phyloP scores from a whole-genome alignment of 208 protist species.

The Plasmodiophora brassicae region DNA sequence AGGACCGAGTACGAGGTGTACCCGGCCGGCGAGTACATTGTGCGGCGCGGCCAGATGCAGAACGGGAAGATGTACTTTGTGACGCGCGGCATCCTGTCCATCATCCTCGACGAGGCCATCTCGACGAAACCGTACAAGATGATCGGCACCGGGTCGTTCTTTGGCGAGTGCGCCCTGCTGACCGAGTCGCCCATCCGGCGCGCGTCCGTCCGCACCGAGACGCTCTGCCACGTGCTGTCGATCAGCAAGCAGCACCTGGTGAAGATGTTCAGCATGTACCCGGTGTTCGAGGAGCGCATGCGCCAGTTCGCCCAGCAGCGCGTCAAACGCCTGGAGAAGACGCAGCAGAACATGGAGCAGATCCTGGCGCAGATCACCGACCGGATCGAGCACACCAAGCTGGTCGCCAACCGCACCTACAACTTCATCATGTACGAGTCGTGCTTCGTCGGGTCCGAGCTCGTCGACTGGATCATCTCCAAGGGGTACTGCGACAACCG shows the following conservation, averaged over 20 bases:
- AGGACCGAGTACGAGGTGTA: constrained; percentile 21
- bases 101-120: constrained; percentile 7
- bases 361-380: background rate
- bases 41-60: background rate
- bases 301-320: background rate
- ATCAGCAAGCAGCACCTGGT: background rate
- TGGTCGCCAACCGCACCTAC: constrained; percentile 25
- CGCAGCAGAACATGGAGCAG: constrained; percentile 12
- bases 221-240: background rate
- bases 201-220: background rate
- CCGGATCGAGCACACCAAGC: background rate
- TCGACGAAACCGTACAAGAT: constrained; percentile 22
- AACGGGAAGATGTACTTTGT: constrained; percentile 32
- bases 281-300: constrained; percentile 5
- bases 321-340: constrained; percentile 27
- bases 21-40: background rate
- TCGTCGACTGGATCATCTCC: constrained; percentile 7
- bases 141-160: constrained; percentile 28
- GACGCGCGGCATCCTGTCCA: background rate
- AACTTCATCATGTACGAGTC: constrained; percentile 28
- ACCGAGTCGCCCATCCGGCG: background rate
- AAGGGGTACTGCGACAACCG: constrained; percentile 9
- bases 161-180: constrained; percentile 14
- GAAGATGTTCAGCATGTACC: constrained; percentile 22
- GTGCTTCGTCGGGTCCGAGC: background rate